Base-by-base conservation (phyloP, 768 basidiomycete species). In the Leccinum truebloodii region DNA sequence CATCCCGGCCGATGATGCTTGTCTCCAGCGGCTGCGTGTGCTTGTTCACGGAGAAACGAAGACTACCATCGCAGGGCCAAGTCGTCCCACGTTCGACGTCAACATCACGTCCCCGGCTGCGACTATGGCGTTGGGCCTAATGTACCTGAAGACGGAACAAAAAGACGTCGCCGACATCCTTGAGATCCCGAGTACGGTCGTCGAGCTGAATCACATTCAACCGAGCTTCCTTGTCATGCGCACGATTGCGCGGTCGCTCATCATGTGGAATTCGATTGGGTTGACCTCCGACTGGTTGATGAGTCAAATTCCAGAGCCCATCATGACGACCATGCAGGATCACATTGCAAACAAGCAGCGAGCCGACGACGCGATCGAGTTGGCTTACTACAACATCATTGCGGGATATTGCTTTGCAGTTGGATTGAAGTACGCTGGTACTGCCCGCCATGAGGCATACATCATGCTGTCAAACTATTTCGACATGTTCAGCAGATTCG, bases 81-180 rank as follows among this genome's bases (percentile, higher is more conserved):
- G 73, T 49, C 78, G 78, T 18, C 73, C 78, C 3, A 75, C 81
- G 0, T 92, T 94, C 73, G 94, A 98, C 73, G 80, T 92, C 69
- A 94, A 91, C 65, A 80, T 98, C 54, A 97, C 96, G 0, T 94
- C 94, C 0, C 91, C 96, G 0, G 92, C 94, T 3, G 95, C 96
- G 2, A 87, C 94, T 3, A 84, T 96, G 20, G 95, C 93, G 1
- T 75, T 99, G 16, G 95, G 91, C 1, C 73, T 99, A 24, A 97
- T 97, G 94, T 98, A 94, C 73, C 79, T 99, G 53, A 85, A 86
- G 60, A 95, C 94, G 0, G 86, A 86, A 48, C 83, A 94, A 34
- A 80, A 82, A 63, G 96, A 98, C 63, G 84, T 98, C 8, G 94
- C 94, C 0, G 90, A 92, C 59, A 86, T 94, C 41, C 77, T 98